phyloP scores from a whole-genome alignment of 495 filamentous ascomycete genomes.

The Parathielavia hyrcaniae region DNA sequence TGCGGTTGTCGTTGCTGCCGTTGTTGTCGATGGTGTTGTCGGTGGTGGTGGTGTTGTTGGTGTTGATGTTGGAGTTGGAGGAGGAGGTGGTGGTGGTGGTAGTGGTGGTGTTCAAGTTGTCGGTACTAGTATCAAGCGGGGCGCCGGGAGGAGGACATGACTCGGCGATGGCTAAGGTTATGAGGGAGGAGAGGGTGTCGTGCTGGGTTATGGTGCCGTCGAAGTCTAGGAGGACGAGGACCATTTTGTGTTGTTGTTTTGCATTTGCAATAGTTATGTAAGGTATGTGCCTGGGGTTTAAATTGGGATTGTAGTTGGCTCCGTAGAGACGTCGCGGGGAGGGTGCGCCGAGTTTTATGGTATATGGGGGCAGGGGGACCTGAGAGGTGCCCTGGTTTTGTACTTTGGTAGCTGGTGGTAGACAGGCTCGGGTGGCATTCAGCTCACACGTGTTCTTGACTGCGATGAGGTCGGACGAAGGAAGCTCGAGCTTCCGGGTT shows the following conservation, averaged over 20 bases:
- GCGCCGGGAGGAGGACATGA: not conserved
- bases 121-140: too few relatives aligned
- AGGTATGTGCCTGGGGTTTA: not conserved
- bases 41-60: not conserved
- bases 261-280: not conserved
- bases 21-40: not conserved
- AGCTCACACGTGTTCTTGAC: too few relatives aligned
- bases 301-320: not conserved
- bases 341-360: not conserved
- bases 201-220: slow-evolving; percentile 45
- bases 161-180: slow-evolving; percentile 13
- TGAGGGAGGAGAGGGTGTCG: slow-evolving; percentile 30
- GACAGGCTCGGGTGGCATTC: too few relatives aligned
- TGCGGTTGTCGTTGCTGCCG: too few relatives aligned
- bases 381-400: too few relatives aligned
- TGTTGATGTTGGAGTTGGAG: slow-evolving; percentile 19
- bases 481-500: too few relatives aligned
- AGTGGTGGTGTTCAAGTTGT: not conserved
- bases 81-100: not conserved
- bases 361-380: too few relatives aligned
- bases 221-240: slow-evolving; percentile 45
- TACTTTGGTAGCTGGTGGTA: too few relatives aligned
- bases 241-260: slow-evolving; percentile 10
- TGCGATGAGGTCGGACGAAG: too few relatives aligned
- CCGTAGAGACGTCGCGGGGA: not conserved